These are phyloP conservation scores for Buddleja alternifolia DNA, from an alignment of 257 asterid species.

Conservation along the genomic window DNA sequence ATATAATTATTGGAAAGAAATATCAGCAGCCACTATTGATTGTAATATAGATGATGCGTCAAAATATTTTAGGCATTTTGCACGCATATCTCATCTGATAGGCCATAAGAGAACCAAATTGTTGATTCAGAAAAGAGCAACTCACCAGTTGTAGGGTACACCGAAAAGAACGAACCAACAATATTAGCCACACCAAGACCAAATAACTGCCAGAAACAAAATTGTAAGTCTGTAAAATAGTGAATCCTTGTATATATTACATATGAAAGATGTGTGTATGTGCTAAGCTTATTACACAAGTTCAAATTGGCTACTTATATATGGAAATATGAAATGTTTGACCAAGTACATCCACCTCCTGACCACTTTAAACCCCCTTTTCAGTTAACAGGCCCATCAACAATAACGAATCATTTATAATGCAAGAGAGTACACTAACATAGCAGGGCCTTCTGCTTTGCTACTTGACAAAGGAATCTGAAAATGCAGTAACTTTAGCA, in stretches of 20 bases:
- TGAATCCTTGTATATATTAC: conserved; percentile 4
- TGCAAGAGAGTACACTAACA: neutral
- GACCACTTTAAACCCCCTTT: conserved; percentile 20
- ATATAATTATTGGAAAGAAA: conserved; percentile 27
- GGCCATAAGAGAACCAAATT: conserved; percentile 23
- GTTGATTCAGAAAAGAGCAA: conserved; percentile 33
- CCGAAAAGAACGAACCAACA: conserved; percentile 89
- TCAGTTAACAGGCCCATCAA: conserved; percentile 1
- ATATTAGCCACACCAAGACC: conserved; percentile 99
- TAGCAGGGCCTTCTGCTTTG: conserved; percentile 7
- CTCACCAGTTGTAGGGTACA: conserved; percentile 95
- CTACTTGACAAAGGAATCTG: conserved; percentile 16
- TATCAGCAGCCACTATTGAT: conserved; percentile 36
- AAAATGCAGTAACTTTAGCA: conserved; percentile 24
- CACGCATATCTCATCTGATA: conserved; percentile 23
- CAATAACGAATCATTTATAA: conserved; percentile 2
- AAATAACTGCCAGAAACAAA: conserved; percentile 70
- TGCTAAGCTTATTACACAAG: neutral
- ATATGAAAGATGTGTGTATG: conserved; percentile 9
- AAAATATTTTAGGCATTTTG: conserved; percentile 14
- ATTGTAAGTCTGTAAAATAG: conserved; percentile 18
- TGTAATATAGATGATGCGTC: conserved; percentile 23
- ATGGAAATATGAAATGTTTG: conserved; percentile 20
- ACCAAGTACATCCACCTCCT: conserved; percentile 10
- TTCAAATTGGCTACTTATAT: conserved; percentile 14